Conservation (phyloP, 345 rosid species). For the Eucalyptus leucophloia region DNA sequence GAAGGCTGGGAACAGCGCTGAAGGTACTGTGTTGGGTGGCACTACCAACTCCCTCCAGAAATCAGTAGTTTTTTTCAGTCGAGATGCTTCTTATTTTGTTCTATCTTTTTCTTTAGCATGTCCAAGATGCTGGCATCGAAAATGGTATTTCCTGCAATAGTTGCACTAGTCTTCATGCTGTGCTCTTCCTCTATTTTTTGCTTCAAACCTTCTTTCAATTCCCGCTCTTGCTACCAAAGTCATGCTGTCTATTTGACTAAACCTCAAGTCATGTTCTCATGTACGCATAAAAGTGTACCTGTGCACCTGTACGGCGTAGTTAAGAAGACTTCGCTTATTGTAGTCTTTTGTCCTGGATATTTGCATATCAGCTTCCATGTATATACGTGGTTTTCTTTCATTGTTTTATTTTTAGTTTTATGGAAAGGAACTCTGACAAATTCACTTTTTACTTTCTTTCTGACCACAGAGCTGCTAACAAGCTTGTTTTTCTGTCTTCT, state of each 20-base stretch:
- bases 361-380: background rate
- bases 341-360: background rate
- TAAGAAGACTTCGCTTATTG: background rate
- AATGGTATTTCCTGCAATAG: background rate
- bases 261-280: background rate
- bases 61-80: background rate
- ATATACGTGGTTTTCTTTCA: background rate
- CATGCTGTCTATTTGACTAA: background rate
- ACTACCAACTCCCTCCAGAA: background rate
- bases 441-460: background rate
- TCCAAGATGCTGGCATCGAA: background rate
- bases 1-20: slow-evolving; percentile 74
- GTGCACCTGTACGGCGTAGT: background rate
- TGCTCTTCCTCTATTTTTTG: background rate
- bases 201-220: background rate
- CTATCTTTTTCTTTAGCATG: background rate
- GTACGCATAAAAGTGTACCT: background rate
- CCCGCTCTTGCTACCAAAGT: background rate
- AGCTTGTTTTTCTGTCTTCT: background rate
- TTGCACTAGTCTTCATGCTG: background rate
- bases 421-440: background rate
- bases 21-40: slow-evolving; percentile 38
- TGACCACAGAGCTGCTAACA: background rate
- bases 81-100: background rate
- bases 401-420: background rate